These are phyloP conservation scores for Annona cherimola DNA, from an alignment of 164 flowering plant genomes.

Conservation along the genomic window DNA sequence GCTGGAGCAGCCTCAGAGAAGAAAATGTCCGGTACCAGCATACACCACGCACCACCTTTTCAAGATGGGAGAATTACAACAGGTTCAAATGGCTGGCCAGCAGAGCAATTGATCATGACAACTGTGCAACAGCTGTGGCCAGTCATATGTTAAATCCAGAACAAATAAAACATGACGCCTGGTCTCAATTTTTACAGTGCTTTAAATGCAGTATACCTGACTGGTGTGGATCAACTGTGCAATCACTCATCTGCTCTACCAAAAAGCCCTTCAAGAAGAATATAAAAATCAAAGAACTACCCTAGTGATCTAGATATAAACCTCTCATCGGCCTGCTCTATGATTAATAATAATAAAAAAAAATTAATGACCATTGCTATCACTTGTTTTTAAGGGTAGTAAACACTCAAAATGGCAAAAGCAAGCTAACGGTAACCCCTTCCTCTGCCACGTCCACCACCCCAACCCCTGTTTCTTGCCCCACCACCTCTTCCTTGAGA, in stretches of 20 bases:
- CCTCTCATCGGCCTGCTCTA: constrained; percentile 6
- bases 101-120: neutral
- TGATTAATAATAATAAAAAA: no score
- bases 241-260: neutral
- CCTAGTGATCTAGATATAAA: neutral
- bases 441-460: constrained; percentile 58
- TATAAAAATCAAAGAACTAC: neutral
- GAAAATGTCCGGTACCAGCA: no score
- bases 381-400: no score
- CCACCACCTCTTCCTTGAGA: constrained; percentile 55
- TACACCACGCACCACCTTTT: no score
- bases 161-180: no score
- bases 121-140: neutral
- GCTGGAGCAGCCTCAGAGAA: no score
- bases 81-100: neutral
- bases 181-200: constrained; percentile 3
- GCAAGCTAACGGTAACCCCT: constrained; percentile 39
- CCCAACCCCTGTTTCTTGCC: constrained; percentile 41
- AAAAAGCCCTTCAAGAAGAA: constrained; percentile 1
- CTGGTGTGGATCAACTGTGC: neutral
- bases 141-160: neutral
- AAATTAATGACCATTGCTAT: no score
- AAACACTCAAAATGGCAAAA: neutral
- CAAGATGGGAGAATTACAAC: neutral
- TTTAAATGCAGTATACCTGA: neutral